phyloP scores from a whole-genome alignment of 2,329 filamentous ascomycete species.

The Ceratocystis variospora region DNA sequence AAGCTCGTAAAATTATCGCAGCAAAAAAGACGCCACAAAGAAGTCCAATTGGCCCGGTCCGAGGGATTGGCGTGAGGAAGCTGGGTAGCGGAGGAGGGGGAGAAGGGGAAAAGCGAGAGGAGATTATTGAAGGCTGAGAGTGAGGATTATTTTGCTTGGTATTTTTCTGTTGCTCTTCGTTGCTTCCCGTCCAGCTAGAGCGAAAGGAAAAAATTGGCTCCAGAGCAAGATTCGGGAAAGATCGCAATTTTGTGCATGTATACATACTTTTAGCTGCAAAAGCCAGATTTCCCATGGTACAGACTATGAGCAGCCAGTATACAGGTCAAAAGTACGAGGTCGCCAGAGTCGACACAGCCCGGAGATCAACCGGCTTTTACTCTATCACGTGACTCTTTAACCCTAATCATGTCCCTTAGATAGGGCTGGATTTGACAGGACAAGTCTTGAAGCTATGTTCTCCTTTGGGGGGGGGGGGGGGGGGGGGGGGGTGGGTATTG shows the following conservation, averaged over 20 bases:
- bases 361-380: constrained; percentile 10
- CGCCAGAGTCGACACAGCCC: neutral
- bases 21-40: constrained; percentile 15
- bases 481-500: too few species aligned
- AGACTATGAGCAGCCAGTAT: too few species aligned
- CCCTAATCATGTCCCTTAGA: neutral
- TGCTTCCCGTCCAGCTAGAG: constrained; percentile 29
- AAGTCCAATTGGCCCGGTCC: constrained; percentile 19
- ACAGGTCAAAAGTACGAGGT: constrained; percentile 8
- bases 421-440: neutral
- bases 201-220: constrained; percentile 30
- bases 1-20: constrained; percentile 9
- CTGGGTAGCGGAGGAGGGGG: constrained; percentile 4
- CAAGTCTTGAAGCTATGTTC: neutral
- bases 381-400: neutral
- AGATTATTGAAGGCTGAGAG: constrained; percentile 4
- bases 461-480: neutral
- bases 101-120: neutral
- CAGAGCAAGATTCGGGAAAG: constrained; percentile 33
- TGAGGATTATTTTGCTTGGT: constrained; percentile 13
- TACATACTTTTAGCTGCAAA: constrained; percentile 12
- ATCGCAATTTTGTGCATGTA: constrained; percentile 32
- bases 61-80: constrained; percentile 11
- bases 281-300: neutral
- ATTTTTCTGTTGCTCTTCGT: constrained; percentile 14